Conservation (phyloP, 495 filamentous ascomycete species). For the Choiromyces venosus region DNA sequence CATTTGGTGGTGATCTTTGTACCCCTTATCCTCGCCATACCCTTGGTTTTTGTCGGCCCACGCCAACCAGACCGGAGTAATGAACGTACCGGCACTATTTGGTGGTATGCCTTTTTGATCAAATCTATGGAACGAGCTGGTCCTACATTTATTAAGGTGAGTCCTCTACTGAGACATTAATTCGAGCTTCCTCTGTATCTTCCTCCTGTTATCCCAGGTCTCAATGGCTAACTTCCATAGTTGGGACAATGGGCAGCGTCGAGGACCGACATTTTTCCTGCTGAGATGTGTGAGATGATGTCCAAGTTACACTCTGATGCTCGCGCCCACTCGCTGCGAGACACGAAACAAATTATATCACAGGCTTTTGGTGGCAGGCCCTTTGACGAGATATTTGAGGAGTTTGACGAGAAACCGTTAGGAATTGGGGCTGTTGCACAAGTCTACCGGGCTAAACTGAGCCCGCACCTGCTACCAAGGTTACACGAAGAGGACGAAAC, state of each 20-base stretch:
- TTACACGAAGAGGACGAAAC: constrained; percentile 46
- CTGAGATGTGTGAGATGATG: constrained; percentile 85
- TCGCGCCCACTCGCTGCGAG: constrained; percentile 77
- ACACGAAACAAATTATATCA: constrained; percentile 70
- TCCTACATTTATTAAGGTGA: constrained; percentile 95
- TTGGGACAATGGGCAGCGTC: constrained; percentile 99
- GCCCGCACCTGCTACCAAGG: constrained; percentile 62
- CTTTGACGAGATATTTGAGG: constrained; percentile 93
- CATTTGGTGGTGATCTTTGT: constrained; percentile 84
- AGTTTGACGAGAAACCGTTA: constrained; percentile 84
- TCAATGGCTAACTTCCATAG: constrained; percentile 46
- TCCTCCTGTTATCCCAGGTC: background rate
- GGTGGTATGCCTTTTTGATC: constrained; percentile 93
- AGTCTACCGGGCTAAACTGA: constrained; percentile 92
- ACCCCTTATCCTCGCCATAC: constrained; percentile 75
- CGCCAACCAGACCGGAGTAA: constrained; percentile 56
- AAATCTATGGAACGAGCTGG: constrained; percentile 87
- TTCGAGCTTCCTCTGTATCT: background rate
- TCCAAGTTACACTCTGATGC: constrained; percentile 91
- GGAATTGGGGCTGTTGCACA: constrained; percentile 97
- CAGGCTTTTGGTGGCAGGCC: constrained; percentile 71
- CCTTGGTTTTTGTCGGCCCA: constrained; percentile 71
- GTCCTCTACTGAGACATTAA: constrained; percentile 9
- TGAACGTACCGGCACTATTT: constrained; percentile 72
- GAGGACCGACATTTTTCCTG: constrained; percentile 94